Evolutionary conservation across 768 basidiomycete genomes (phyloP), one percentile per base, ranked within the genome.

Genomic region (Zangia roseola): DNA sequence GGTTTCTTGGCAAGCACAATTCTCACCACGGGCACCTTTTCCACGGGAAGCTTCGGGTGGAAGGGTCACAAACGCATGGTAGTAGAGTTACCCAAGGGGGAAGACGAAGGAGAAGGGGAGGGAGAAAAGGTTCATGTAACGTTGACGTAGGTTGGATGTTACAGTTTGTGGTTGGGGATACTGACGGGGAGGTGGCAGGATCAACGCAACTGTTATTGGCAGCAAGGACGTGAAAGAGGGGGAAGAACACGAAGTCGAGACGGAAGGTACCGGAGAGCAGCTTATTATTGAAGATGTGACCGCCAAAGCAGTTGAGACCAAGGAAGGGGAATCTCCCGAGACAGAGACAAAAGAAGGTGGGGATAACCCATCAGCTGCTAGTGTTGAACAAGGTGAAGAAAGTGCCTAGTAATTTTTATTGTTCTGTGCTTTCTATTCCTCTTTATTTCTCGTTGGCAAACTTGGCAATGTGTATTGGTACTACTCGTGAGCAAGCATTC

Each of bases 11-110:
- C 79, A 14, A 74, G 69, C 35, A 63, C 83, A 19, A 76, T 78
- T 0, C 73, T 90, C 7, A 55, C 75, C 4, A 80, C 90, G 2
- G 77, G 68, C 49, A 72, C 78, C 33, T 90, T 92, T 67, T 59
- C 72, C 13, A 89, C 88, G 0, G 88, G 89, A 10, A 88, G 86
- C 61, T 89, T 86, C 63, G 90, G 91, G 16, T 92, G 90, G 90
- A 91, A 90, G 64, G 89, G 84, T 2, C 79, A 67, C 64, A 86
- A 83, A 64, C 77, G 82, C 21, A 67, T 91, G 50, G 75, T 73
- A 1, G 74, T 92, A 43, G 85, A 89, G 58, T 63, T 91, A 14
- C 72, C 79, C 46, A 73, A 74, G 47, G 60, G 70, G 0, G 77
- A 79, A 14, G 70, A 66, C 14, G 74, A 66, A 13, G 80, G 71